Percentiles rank a stretch among this genome's conserved stretches.
Conservation (phyloP, 2,329 filamentous ascomycete genomes). For the Calonectria pseudoturangicola region DNA sequence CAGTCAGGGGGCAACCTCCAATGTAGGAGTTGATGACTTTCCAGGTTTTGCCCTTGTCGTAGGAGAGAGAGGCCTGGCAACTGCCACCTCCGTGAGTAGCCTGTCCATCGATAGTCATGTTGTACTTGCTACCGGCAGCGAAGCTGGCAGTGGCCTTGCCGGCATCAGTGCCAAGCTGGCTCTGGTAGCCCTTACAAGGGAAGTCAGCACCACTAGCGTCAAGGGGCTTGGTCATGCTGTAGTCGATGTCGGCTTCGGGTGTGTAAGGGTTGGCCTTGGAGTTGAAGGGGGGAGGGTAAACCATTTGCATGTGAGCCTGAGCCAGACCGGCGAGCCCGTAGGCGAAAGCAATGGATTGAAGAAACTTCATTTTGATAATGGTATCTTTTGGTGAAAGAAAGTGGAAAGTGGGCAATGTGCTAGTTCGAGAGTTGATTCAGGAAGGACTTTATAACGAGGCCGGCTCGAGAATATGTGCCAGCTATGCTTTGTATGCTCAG, state of each 20-base stretch:
- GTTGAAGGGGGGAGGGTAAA: slow-evolving; percentile 69
- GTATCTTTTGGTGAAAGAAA: slow-evolving; percentile 14
- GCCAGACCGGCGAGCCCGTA: slow-evolving; percentile 65
- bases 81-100: slow-evolving; percentile 82
- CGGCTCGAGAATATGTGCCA: slow-evolving; percentile 37
- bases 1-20: slow-evolving; percentile 70
- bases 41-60: slow-evolving; percentile 82
- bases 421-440: slow-evolving; percentile 30
- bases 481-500: slow-evolving; percentile 32
- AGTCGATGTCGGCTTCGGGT: slow-evolving; percentile 73
- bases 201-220: slow-evolving; percentile 77
- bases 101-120: slow-evolving; percentile 78
- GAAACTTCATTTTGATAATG: slow-evolving; percentile 64
- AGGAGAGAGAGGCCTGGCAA: slow-evolving; percentile 85
- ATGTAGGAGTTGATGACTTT: slow-evolving; percentile 78
- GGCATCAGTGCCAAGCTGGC: slow-evolving; percentile 67
- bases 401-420: slow-evolving; percentile 18
- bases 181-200: slow-evolving; percentile 82
- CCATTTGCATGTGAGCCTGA: slow-evolving; percentile 75
- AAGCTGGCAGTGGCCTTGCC: slow-evolving; percentile 77
- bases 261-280: slow-evolving; percentile 71
- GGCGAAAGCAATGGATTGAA: slow-evolving; percentile 61
- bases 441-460: slow-evolving; percentile 37
- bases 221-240: slow-evolving; percentile 83
- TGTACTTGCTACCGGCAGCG: slow-evolving; percentile 76